Conservation (phyloP, 75 land plant genomes). For the Isoetes taiwanensis region DNA sequence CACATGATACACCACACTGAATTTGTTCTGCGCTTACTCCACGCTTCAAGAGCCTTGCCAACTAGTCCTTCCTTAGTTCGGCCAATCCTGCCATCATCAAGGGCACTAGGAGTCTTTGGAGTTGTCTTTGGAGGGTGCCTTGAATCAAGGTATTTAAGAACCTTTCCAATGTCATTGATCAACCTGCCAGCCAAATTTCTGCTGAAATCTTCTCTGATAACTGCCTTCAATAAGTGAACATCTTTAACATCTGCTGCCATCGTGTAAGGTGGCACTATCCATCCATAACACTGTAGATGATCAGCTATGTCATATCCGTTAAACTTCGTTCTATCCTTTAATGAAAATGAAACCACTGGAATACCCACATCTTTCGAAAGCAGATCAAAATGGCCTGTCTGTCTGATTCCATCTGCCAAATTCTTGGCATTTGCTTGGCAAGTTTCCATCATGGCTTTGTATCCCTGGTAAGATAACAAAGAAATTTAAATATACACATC, state of each 20-base stretch:
- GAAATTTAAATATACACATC: too few species aligned
- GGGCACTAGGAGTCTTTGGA: too few species aligned
- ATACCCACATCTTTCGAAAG: slow-evolving; percentile 36
- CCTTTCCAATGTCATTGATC: slow-evolving; percentile 27
- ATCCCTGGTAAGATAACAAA: slow-evolving; percentile 22
- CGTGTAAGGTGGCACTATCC: slow-evolving; percentile 53
- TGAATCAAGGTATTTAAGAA: slow-evolving; percentile 21
- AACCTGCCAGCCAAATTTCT: slow-evolving; percentile 27
- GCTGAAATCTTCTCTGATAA: slow-evolving; percentile 50
- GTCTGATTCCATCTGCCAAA: slow-evolving; percentile 22
- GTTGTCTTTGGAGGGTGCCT: too few species aligned
- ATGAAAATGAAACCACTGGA: slow-evolving; percentile 41
- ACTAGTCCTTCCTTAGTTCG: too few species aligned
- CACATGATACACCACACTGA: too few species aligned
- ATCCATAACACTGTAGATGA: slow-evolving; percentile 29
- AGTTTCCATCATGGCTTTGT: slow-evolving; percentile 30
- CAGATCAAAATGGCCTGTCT: slow-evolving; percentile 29
- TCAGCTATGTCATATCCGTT: slow-evolving; percentile 39
- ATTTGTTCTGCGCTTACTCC: too few species aligned
- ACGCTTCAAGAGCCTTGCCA: too few species aligned
- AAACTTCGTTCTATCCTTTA: slow-evolving; percentile 19
- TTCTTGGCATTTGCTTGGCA: slow-evolving; percentile 30
- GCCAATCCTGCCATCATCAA: too few species aligned
- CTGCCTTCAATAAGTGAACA: slow-evolving; percentile 33
- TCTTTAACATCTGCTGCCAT: slow-evolving; percentile 44